These are phyloP conservation scores for Tirmania nivea DNA, from an alignment of 495 filamentous ascomycete species.

Conservation along the genomic window DNA sequence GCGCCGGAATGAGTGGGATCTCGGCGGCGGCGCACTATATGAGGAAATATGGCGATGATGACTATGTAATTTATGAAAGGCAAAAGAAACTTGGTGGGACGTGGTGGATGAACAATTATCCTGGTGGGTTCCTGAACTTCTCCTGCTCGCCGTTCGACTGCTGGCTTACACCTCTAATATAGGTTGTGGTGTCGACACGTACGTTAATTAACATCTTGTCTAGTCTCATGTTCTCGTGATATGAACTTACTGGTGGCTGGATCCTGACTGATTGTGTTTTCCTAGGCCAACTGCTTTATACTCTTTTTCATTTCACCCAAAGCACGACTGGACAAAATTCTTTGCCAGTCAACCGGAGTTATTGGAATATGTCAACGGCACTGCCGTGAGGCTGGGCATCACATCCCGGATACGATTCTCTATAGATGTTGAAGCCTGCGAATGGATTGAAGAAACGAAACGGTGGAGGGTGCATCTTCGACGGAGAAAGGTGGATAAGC, in stretches of 20 bases:
- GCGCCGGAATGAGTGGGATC: background rate
- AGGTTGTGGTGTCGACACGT: background rate
- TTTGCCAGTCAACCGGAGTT: slow-evolving; percentile 27
- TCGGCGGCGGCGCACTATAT: background rate
- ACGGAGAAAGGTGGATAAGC: slow-evolving; percentile 4
- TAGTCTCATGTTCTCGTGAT: background rate
- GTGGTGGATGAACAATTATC: slow-evolving; percentile 20
- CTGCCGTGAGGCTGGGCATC: slow-evolving; percentile 27
- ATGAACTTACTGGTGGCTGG: background rate
- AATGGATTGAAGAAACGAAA: slow-evolving; percentile 25
- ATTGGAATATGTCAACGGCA: slow-evolving; percentile 25
- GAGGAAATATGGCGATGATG: background rate
- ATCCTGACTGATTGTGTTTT: background rate
- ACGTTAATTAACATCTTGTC: background rate
- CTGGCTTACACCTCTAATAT: background rate
- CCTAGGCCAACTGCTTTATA: slow-evolving; percentile 17
- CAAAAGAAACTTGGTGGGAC: slow-evolving; percentile 16
- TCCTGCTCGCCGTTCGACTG: slow-evolving; percentile 6
- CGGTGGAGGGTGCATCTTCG: slow-evolving; percentile 27
- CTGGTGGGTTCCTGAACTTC: slow-evolving; percentile 10
- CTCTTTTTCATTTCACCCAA: slow-evolving; percentile 29
- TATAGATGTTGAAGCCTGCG: slow-evolving; percentile 22
- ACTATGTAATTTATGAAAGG: slow-evolving; percentile 14
- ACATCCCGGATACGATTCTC: slow-evolving; percentile 24
- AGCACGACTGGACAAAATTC: slow-evolving; percentile 25